Base-by-base conservation (phyloP, 345 rosid genomes). In the Ricinus communis region DNA sequence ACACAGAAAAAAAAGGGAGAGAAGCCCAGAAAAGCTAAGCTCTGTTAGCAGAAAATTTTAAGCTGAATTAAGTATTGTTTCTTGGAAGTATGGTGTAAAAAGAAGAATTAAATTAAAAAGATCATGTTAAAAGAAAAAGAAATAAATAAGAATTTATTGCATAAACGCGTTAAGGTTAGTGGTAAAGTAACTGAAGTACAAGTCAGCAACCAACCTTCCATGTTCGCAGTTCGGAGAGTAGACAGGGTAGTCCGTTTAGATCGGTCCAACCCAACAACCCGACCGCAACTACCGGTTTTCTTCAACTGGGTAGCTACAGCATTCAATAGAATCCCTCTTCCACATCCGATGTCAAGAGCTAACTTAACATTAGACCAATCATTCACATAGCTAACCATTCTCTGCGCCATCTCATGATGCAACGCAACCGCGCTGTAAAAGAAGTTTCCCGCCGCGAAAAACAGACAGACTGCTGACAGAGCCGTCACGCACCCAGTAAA, bases 271-370 rank as follows among this genome's bases (percentile, higher is more conserved):
- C 97, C 97, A 40, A 91, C 98, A 65, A 94, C 93, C 74, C 97
- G 93, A 55, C 98, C 98, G 33, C 92, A 91, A 51, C 97, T 94
- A 0, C 97, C 97, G 0, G 95, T 85, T 68, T 94, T 94, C 82
- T 94, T 94, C 28, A 94, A 83, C 93, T 94, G 96, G 25, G 87
- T 91, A 43, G 98, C 98, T 76, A 94, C 98, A 68, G 96, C 74
- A 73, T 94, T 94, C 31, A 94, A 84, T 71, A 94, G 41, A 65
- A 94, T 86, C 70, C 98, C 98, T 3, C 95, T 83, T n/a, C 98
- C 98, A 54, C 98, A 94, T 0, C 98, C 98, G 5, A 94, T 79
- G 70, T 94, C 98, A 18, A 94, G 93, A 22, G 96, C 98, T 47
- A 83, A 80, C 85, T 82, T 91, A 68, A 94, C 98, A 16, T 83